Conservation (phyloP, 805 yeast species). For the Candida insectalens region DNA sequence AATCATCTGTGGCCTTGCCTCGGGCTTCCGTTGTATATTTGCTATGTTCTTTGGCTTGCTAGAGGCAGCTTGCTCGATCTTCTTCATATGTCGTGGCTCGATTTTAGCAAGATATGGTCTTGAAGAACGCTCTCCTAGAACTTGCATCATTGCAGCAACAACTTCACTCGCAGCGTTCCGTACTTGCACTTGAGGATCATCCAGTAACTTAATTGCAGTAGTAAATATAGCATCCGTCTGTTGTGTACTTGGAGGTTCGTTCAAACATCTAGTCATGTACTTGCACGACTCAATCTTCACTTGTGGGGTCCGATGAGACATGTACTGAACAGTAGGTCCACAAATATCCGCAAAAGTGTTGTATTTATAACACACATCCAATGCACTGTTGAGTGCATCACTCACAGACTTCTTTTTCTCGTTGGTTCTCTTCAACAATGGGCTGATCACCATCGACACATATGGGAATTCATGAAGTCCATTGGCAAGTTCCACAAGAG, state of each 20-base stretch:
- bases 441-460: slow-evolving; percentile 39
- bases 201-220: slow-evolving; percentile 49
- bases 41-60: slow-evolving; percentile 21
- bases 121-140: slow-evolving; percentile 67
- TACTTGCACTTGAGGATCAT: slow-evolving; percentile 78
- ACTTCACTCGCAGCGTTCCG: slow-evolving; percentile 70
- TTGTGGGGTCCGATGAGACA: slow-evolving; percentile 77
- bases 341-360: slow-evolving; percentile 45
- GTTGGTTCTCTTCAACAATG: slow-evolving; percentile 73
- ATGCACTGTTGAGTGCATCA: slow-evolving; percentile 56
- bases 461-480: slow-evolving; percentile 63
- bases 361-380: slow-evolving; percentile 51
- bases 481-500: slow-evolving; percentile 48
- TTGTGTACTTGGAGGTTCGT: slow-evolving; percentile 33
- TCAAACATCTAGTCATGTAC: slow-evolving; percentile 54
- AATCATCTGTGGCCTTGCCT: slow-evolving; percentile 13
- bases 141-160: slow-evolving; percentile 74
- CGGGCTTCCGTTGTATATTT: not conserved
- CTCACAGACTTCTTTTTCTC: slow-evolving; percentile 78
- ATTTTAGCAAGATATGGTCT: slow-evolving; percentile 52
- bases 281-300: slow-evolving; percentile 62
- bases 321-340: slow-evolving; percentile 47
- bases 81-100: slow-evolving; percentile 58
- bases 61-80: slow-evolving; percentile 53
- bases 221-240: slow-evolving; percentile 53